Conservation (phyloP, 2,329 filamentous ascomycete genomes). For the Fusarium devonianum region DNA sequence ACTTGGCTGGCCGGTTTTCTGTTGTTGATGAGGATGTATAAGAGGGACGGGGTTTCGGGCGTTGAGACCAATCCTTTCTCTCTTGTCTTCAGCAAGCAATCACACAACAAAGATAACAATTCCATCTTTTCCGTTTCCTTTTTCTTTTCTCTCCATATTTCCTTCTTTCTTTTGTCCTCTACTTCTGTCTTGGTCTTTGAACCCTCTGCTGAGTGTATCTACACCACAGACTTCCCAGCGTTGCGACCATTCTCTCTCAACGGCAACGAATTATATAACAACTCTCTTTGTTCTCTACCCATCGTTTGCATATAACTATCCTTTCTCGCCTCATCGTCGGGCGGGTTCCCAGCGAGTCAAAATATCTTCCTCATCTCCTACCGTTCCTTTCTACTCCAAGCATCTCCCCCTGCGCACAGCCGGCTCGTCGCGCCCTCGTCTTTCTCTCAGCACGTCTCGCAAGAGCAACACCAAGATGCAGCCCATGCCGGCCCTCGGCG, state of each 20-base stretch:
- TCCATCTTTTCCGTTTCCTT: conserved; percentile 29
- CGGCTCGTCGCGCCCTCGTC: conserved; percentile 49
- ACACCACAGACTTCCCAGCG: conserved; percentile 13
- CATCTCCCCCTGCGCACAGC: conserved; percentile 53
- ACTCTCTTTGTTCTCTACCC: conserved; percentile 11
- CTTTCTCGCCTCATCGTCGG: conserved; percentile 31
- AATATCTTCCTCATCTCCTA: conserved; percentile 45
- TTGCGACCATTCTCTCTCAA: conserved; percentile 28
- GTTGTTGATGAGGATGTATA: conserved; percentile 34
- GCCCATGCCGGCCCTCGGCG: conserved; percentile 65
- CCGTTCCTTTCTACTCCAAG: conserved; percentile 52
- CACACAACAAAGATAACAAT: conserved; percentile 30
- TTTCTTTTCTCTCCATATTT: conserved; percentile 37
- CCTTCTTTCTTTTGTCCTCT: conserved; percentile 41
- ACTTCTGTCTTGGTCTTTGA: conserved; percentile 36
- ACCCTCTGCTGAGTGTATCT: conserved; percentile 33
- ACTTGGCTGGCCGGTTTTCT: background rate
- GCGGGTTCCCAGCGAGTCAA: conserved; percentile 39
- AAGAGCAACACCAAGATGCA: conserved; percentile 49
- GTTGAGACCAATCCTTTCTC: conserved; percentile 14
- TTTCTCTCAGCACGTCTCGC: conserved; percentile 51
- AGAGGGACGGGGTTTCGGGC: conserved; percentile 26
- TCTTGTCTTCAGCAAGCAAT: conserved; percentile 37
- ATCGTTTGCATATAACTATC: conserved; percentile 7
- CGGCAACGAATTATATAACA: conserved; percentile 9